phyloP scores from a whole-genome alignment of 2,329 filamentous ascomycete species.

The Thermothelomyces thermophilus region DNA sequence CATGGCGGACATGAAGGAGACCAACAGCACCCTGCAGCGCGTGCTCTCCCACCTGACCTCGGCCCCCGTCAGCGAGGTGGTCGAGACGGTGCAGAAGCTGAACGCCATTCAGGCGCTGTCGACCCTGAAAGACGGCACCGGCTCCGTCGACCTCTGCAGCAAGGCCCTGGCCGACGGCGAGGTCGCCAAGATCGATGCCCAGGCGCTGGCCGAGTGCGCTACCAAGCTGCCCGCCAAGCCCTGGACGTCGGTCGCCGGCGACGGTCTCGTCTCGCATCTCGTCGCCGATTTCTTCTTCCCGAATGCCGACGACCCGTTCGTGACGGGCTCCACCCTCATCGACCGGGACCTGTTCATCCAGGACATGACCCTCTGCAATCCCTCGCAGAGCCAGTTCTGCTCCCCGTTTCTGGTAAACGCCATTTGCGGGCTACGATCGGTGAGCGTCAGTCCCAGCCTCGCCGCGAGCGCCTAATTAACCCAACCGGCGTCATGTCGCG shows the following conservation, averaged over 20 bases:
- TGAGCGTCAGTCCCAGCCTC: constrained; percentile 20
- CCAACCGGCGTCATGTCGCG: no score
- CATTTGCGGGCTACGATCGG: constrained; percentile 29
- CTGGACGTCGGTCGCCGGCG: constrained; percentile 28
- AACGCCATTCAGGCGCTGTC: constrained; percentile 4
- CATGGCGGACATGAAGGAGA: constrained; percentile 17
- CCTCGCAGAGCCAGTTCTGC: constrained; percentile 22
- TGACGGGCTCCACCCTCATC: constrained; percentile 21
- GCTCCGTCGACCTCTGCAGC: not conserved
- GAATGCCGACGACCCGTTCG: constrained; percentile 23
- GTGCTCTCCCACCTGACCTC: constrained; percentile 19
- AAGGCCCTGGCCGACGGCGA: constrained; percentile 5
- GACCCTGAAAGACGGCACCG: not conserved
- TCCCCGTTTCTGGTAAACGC: constrained; percentile 30
- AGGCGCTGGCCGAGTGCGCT: constrained; percentile 17
- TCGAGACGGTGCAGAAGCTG: constrained; percentile 21
- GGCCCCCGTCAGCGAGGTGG: constrained; percentile 20
- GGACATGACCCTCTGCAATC: constrained; percentile 22
- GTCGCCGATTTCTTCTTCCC: constrained; percentile 29
- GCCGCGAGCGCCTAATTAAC: not conserved
- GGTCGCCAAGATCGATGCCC: constrained; percentile 15
- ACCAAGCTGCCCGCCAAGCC: constrained; percentile 27
- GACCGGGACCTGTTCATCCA: constrained; percentile 26
- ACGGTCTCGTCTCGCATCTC: constrained; percentile 29
- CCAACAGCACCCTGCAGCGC: constrained; percentile 17